phyloP scores from a whole-genome alignment of 2,329 filamentous ascomycete species.

The Diaporthe humulicola region DNA sequence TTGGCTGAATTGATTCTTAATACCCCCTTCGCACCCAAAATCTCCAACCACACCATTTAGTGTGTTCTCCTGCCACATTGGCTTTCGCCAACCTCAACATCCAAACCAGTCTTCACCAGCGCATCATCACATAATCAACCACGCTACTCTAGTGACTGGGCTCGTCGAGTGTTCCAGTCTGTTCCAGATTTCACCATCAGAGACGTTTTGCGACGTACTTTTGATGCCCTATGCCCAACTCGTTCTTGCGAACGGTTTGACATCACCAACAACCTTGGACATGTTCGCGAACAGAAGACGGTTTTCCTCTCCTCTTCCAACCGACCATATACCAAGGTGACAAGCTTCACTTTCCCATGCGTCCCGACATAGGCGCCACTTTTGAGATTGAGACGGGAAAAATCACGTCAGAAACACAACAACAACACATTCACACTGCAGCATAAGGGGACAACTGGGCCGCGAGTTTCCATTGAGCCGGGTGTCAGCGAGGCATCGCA shows the following conservation, averaged over 20 bases:
- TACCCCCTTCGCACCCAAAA: constrained; percentile 42
- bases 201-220: constrained; percentile 52
- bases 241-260: constrained; percentile 28
- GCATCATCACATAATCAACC: constrained; percentile 32
- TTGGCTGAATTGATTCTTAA: constrained; percentile 33
- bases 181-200: constrained; percentile 53
- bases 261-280: constrained; percentile 57
- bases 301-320: constrained; percentile 67
- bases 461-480: constrained; percentile 41
- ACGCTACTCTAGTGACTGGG: constrained; percentile 48
- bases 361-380: constrained; percentile 62
- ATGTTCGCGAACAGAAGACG: constrained; percentile 71
- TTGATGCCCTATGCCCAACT: constrained; percentile 48
- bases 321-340: constrained; percentile 75
- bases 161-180: constrained; percentile 52
- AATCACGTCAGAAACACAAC: constrained; percentile 39
- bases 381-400: constrained; percentile 39
- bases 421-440: constrained; percentile 28
- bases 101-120: constrained; percentile 38
- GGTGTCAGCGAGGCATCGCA: constrained; percentile 51
- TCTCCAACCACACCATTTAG: constrained; percentile 34
- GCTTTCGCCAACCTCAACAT: constrained; percentile 43
- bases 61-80: constrained; percentile 41
- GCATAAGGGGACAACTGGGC: constrained; percentile 38
- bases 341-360: constrained; percentile 61